These are phyloP conservation scores for Cardamine chenopodiifolia DNA, from an alignment of 345 rosid genomes.

Conservation along the genomic window DNA sequence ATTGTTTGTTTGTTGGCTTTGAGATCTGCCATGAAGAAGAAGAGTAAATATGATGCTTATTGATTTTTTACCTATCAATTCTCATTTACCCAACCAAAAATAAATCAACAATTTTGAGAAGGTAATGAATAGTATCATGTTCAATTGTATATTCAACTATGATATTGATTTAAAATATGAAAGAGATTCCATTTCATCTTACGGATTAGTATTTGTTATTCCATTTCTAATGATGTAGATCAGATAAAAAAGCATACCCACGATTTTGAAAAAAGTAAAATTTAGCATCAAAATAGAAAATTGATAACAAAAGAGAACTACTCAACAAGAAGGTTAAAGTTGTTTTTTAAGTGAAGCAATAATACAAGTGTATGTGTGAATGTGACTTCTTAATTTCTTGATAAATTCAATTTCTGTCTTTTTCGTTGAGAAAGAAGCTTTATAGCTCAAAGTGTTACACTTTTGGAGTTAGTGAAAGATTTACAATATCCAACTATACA, in stretches of 20 bases:
- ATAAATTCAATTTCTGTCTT: slow-evolving; percentile 11
- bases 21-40: slow-evolving; percentile 60
- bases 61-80: slow-evolving; percentile 7
- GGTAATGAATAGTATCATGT: background rate
- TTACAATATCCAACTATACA: background rate
- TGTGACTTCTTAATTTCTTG: background rate
- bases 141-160: slow-evolving; percentile 20
- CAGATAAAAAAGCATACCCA: slow-evolving; percentile 14
- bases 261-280: background rate
- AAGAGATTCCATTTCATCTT: slow-evolving; percentile 17
- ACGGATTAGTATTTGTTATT: background rate
- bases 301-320: background rate
- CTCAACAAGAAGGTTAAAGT: slow-evolving; percentile 20
- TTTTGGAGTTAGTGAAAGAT: slow-evolving; percentile 20
- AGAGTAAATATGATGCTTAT: slow-evolving; percentile 47
- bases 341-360: slow-evolving; percentile 17
- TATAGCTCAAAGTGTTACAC: slow-evolving; percentile 6
- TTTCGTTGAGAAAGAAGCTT: slow-evolving; percentile 27
- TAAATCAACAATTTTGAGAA: slow-evolving; percentile 9
- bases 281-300: background rate
- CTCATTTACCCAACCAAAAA: background rate
- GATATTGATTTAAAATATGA: slow-evolving; percentile 14
- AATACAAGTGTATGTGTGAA: slow-evolving; percentile 2
- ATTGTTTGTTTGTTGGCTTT: slow-evolving; percentile 66
- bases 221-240: slow-evolving; percentile 1